Percentiles rank a stretch among this genome's conserved stretches.
phyloP scores from a whole-genome alignment of 306 rosid genomes.

The Citrullus mucosospermus region DNA sequence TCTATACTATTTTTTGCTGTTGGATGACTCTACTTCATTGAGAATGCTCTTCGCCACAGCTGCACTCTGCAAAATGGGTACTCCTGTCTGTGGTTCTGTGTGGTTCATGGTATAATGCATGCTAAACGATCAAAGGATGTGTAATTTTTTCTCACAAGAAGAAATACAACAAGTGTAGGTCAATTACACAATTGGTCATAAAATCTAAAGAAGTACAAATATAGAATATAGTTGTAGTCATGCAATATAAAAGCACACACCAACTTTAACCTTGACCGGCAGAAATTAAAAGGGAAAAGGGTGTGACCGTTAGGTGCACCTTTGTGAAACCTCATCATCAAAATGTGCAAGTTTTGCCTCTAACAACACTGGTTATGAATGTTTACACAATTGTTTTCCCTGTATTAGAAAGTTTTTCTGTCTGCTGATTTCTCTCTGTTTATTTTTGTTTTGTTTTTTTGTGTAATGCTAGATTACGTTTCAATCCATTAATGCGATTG shows the following conservation, averaged over 20 bases:
- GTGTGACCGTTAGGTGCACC: neutral
- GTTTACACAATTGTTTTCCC: neutral
- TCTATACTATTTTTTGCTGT: neutral
- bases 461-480: neutral
- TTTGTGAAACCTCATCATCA: neutral
- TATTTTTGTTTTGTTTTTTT: too few relatives aligned
- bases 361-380: neutral
- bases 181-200: neutral
- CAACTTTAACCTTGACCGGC: neutral
- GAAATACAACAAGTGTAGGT: neutral
- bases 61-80: neutral
- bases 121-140: neutral
- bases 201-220: neutral
- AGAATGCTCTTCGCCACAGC: neutral
- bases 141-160: neutral
- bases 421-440: neutral
- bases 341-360: neutral
- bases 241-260: neutral
- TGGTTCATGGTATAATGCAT: neutral
- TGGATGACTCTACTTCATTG: neutral
- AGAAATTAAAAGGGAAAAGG: neutral
- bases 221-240: neutral
- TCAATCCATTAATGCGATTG: neutral
- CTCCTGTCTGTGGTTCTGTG: neutral
- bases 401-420: neutral